Evolutionary conservation across 495 filamentous ascomycete species (phyloP).

Genomic region (Platismatia glauca): DNA sequence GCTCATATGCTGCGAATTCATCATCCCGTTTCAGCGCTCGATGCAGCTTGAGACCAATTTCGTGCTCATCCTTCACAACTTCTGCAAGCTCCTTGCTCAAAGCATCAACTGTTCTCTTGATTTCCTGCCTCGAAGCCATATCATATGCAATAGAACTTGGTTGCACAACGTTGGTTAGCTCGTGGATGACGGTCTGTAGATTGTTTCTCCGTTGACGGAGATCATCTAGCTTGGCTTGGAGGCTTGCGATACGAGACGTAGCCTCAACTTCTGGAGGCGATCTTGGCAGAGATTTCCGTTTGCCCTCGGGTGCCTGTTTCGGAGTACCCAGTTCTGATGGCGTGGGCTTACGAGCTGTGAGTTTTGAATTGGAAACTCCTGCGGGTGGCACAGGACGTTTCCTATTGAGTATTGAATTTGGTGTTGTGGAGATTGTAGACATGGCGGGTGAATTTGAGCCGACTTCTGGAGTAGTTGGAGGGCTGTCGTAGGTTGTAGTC

Average conservation of each 20-base stretch:
- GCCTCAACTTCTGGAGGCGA: slow-evolving; percentile 49
- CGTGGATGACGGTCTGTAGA: slow-evolving; percentile 59
- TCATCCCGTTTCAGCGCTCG: slow-evolving; percentile 70
- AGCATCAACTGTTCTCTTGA: slow-evolving; percentile 62
- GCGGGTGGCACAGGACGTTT: slow-evolving; percentile 38
- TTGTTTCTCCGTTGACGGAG: slow-evolving; percentile 60
- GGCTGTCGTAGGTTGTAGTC: slow-evolving; percentile 40
- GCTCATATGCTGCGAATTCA: slow-evolving; percentile 52
- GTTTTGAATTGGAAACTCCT: slow-evolving; percentile 14
- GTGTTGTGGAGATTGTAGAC: slow-evolving; percentile 28
- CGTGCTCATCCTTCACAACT: slow-evolving; percentile 72
- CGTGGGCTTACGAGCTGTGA: slow-evolving; percentile 26
- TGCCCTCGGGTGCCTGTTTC: slow-evolving; percentile 16
- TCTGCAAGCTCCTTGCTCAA: slow-evolving; percentile 70
- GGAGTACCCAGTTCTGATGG: slow-evolving; percentile 16
- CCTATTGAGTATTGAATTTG: slow-evolving; percentile 40
- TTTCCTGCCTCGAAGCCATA: slow-evolving; percentile 49
- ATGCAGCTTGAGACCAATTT: slow-evolving; percentile 74
- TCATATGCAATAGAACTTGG: slow-evolving; percentile 51
- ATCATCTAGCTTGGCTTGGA: slow-evolving; percentile 58
- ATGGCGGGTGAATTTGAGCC: slow-evolving; percentile 29
- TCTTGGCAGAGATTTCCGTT: slow-evolving; percentile 46
- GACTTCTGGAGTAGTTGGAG: slow-evolving; percentile 34
- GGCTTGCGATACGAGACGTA: slow-evolving; percentile 52
- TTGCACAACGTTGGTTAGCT: slow-evolving; percentile 56